Evolutionary conservation across 306 rosid species (phyloP).

Genomic region (Pueraria montana): DNA sequence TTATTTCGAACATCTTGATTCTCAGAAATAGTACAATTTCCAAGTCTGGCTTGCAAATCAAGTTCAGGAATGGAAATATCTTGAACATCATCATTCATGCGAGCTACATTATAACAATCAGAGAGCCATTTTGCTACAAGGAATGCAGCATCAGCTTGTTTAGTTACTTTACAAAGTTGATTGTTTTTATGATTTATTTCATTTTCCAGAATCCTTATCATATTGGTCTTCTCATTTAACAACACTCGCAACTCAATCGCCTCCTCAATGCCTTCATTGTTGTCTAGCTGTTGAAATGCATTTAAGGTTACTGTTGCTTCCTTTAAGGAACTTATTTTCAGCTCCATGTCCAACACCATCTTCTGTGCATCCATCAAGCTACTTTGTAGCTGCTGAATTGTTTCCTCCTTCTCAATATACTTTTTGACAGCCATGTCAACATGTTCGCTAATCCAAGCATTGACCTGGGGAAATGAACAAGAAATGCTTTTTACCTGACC

Average conservation of each 20-base stretch:
- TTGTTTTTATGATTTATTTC: constrained; percentile 56
- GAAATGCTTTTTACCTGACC: constrained; percentile 78
- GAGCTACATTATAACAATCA: constrained; percentile 54
- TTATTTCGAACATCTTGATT: constrained; percentile 45
- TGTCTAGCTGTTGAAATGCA: constrained; percentile 64
- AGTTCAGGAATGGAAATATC: constrained; percentile 48
- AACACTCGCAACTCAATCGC: constrained; percentile 52
- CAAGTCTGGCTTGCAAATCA: constrained; percentile 48
- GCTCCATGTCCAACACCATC: constrained; percentile 75
- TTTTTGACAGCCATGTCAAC: constrained; percentile 76
- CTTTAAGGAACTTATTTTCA: constrained; percentile 78
- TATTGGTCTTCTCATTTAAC: constrained; percentile 62
- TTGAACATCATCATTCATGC: constrained; percentile 40
- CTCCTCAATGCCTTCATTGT: constrained; percentile 53
- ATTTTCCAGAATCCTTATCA: constrained; percentile 56
- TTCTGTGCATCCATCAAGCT: constrained; percentile 86
- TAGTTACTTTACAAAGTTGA: constrained; percentile 62
- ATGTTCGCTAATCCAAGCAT: constrained; percentile 69
- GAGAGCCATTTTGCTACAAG: constrained; percentile 68
- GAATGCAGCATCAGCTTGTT: constrained; percentile 65
- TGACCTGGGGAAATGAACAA: constrained; percentile 75
- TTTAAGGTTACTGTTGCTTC: constrained; percentile 78
- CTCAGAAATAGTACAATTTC: constrained; percentile 47
- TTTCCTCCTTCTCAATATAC: constrained; percentile 87
- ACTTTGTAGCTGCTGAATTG: constrained; percentile 70